Base-by-base conservation (phyloP, 495 filamentous ascomycete genomes). In the Annulohypoxylon nitens region DNA sequence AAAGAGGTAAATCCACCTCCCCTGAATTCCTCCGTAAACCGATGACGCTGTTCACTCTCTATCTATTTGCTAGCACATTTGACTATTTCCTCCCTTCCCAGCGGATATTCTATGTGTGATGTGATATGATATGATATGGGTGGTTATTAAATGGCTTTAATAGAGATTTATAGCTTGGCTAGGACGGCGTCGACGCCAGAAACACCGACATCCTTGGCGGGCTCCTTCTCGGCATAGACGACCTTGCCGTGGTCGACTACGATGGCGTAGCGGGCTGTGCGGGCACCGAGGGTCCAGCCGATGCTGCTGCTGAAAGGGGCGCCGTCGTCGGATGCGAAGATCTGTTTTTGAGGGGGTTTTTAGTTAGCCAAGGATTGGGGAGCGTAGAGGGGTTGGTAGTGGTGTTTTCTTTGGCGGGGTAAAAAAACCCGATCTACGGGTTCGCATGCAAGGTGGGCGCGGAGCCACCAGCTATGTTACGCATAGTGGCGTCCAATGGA, bases 181-280 rank as follows among this genome's bases (percentile, higher is more conserved):
- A 93, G 81, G 54, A 95, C 88, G 39, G 88, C 87, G 69, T 95
- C 93, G 63, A 91, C 93, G 50, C 92, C 88, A 10, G 91, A 92
- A 51, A 91, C 89, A 61, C 87, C 89, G 64, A 86, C 90, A 61
- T 91, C 88, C 79, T 93, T 89, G 76, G 89, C 88, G 61, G 87
- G 86, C 83, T 95, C 92, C 79, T 90, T 90, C 83, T 93, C 93
- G 57, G 95, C 93, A 83, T 97, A 97, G 75, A 83, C 86, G 76
- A 98, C 87, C 85, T 92, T 97, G 76, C 95, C 94, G 83, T 97
- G 88, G 82, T 98, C 94, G 75, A 98, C 85, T 68, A 97, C 81
- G 81, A 98, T 87, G 71, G 92, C 95, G 80, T 93, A 98, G 59
- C 95, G 86, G 65, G 88, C 88, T 54, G 93, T 94, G 55, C 93